Base-by-base conservation (phyloP, 768 basidiomycete genomes). In the Boletus tomentosulus region DNA sequence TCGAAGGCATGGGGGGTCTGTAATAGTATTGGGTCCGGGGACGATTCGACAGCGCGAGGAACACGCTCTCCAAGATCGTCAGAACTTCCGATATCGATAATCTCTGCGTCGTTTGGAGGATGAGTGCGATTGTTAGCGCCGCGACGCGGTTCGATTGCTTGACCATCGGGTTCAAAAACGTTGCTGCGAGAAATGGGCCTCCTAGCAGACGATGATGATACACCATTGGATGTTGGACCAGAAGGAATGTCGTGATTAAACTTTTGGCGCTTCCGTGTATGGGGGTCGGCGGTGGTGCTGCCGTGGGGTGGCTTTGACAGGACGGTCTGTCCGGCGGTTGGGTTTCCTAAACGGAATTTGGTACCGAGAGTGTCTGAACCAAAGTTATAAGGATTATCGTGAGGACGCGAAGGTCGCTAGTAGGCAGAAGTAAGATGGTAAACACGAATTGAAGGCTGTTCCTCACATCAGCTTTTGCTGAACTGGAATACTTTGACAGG, bases 21-120 rank as follows among this genome's bases (percentile, higher is more conserved):
- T 2, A 45, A 15, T 1, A 56, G 6, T 48, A 65, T 2, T 37
- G 66, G 66, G 46, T 71, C 69, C 10, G 69, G 63, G 27, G 66
- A 57, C 7, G 57, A 42, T 28, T 30, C 43, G 19, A 24, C 27
- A 15, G 10, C 6, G 51, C 59, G 60, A 51, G 51, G 7, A n/a
- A 72, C n/a, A 41, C 2, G 60, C 31, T 58, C 50, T 4, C 67
- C 65, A 2, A 62, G 33, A 33, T 72, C 69, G 6, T 64, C 67
- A 41, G 59, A 59, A 12, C 39, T 15, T 16, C 28, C 56, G 7
- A 71, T n/a, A 2, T 56, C 38, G n/a, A 69, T 60, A 25, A 57
- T 54, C n/a, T 69, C 62, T 16, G 56, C 54, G 33, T 60, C 53
- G 9, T 61, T 59, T n/a, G 46, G 33, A 22, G 44, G 28, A 43